A percentile compares a stretch with the other conserved stretches of the same genome.
These are phyloP conservation scores for Apiospora pterosperma DNA, from an alignment of 2,329 filamentous ascomycete species.

Conservation along the genomic window DNA sequence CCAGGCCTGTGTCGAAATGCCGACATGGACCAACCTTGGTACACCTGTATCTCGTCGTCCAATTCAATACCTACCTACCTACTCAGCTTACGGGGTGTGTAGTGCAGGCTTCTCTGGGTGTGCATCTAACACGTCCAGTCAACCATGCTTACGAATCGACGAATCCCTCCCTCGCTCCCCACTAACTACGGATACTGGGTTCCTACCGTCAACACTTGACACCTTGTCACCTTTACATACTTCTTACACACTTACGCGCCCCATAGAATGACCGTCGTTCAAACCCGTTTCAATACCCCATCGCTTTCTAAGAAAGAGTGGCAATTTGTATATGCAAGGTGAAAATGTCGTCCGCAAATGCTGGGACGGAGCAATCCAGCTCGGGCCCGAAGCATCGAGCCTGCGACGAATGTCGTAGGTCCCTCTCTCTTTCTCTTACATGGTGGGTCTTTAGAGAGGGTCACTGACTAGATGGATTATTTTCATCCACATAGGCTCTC, in stretches of 20 bases:
- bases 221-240: no score
- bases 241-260: background rate
- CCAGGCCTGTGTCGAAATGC: background rate
- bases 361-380: background rate
- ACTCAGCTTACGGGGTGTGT: background rate
- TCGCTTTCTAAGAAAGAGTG: background rate
- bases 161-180: background rate
- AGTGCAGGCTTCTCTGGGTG: background rate
- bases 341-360: background rate
- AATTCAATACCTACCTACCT: no score
- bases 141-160: background rate
- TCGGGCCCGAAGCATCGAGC: conserved; percentile 50
- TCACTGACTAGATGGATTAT: background rate
- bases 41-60: background rate
- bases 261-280: background rate
- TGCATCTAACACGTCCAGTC: background rate
- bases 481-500: conserved; percentile 40
- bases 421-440: background rate
- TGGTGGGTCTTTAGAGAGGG: background rate
- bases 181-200: no score
- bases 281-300: background rate
- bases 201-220: no score
- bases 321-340: background rate
- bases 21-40: background rate
- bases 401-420: conserved; percentile 64